phyloP scores from a whole-genome alignment of 306 rosid species.

The Prosopis cineraria region DNA sequence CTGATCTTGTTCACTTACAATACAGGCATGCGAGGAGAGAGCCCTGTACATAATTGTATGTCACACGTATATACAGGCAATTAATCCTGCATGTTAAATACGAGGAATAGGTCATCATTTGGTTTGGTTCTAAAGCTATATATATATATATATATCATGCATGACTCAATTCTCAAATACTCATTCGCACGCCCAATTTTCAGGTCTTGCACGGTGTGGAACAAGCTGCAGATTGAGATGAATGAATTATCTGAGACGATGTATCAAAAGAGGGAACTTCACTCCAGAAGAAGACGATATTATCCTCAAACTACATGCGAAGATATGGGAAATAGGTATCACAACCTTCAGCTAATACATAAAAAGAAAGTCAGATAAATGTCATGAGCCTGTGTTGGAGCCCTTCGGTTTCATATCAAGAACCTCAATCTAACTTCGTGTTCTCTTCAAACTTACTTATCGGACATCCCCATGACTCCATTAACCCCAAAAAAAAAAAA shows the following conservation, averaged over 20 bases:
- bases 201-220: not conserved
- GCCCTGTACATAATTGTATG: too few relatives aligned
- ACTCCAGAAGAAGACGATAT: constrained; percentile 45
- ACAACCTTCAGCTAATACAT: not conserved
- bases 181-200: not conserved
- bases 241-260: not conserved
- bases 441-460: too few relatives aligned
- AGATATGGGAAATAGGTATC: constrained; percentile 5
- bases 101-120: not conserved
- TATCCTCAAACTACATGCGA: not conserved
- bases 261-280: not conserved
- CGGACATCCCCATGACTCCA: too few relatives aligned
- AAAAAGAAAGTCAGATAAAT: not conserved
- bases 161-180: too few relatives aligned
- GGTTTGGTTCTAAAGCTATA: not conserved
- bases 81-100: too few relatives aligned
- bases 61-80: too few relatives aligned
- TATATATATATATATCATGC: too few relatives aligned
- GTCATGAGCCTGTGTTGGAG: too few relatives aligned
- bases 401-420: not conserved
- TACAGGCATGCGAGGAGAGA: too few relatives aligned
- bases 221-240: not conserved
- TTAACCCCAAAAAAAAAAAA: too few relatives aligned
- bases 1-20: too few relatives aligned
- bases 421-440: too few relatives aligned